Evolutionary conservation across 805 yeast genomes (phyloP), one percentile per base, ranked within the genome.

Genomic region (Myxozyma geophila): DNA sequence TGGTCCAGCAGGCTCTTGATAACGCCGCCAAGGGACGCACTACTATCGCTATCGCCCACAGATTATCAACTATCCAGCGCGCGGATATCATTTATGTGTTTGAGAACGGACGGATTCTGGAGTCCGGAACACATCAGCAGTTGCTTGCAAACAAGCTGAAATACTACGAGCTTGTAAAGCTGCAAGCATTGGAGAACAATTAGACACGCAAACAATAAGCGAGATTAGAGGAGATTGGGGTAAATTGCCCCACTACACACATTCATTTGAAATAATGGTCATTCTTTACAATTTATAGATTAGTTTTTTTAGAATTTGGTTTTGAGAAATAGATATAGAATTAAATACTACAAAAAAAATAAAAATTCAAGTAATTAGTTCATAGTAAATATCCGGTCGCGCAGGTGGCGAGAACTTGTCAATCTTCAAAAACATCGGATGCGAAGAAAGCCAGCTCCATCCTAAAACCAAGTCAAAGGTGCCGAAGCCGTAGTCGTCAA

Each of bases 1-100:
- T 82, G 72, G 87, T 88, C 60, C 92, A 88, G 73, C 67, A 76
- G 8, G 87, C 91, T 7, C 85, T 85, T 62, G 78, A 78, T 13
- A 76, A 75, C 9, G 90, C 88, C 68, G 88, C 89, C 66, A 60
- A 75, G 12, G 77, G 84, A 37, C 85, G 92, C 70, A 87, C 92
- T 1, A 85, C 88, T 48, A 76, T 88, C 66, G 88, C 92, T 72
- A 87, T 88, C 75, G 92, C 92, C 9, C 93, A 88, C 74, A 78
- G 93, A 71, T 79, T 88, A 76, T 82, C 82, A 67, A 85, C 89
- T 0, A 85, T 85, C 63, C 74, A 78, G 54, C 79, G 80, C 61
- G 82, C 91, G 0, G 78, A 81, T 55, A 76, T 77, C 54, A 85
- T 87, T 21, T 80, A 81, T 53, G 80, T 85, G 59, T 73, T 88